Percentiles rank a stretch among this genome's conserved stretches.
phyloP scores from a whole-genome alignment of 176 grass and related monocot genomes.

The Elymus sibiricus region DNA sequence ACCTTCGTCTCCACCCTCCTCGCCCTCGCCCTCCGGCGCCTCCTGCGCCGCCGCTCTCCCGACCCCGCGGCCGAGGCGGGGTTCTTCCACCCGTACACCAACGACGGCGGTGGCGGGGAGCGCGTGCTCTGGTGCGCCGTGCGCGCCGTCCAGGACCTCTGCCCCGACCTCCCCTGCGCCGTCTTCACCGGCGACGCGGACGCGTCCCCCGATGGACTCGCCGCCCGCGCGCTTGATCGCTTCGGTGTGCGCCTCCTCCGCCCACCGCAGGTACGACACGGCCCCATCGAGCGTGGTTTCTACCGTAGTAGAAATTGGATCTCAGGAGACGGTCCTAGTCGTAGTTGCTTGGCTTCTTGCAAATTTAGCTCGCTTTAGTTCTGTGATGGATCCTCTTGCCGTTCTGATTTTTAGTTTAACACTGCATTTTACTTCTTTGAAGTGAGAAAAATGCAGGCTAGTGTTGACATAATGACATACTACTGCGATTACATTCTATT shows the following conservation, averaged over 20 bases:
- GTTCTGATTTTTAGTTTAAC: not conserved
- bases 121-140: constrained; percentile 95
- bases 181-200: constrained; percentile 82
- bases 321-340: not conserved
- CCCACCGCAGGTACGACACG: constrained; percentile 49
- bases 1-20: constrained; percentile 29
- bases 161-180: constrained; percentile 57
- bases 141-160: constrained; percentile 70
- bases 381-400: not conserved
- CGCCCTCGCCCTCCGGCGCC: constrained; percentile 15
- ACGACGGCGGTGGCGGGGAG: constrained; percentile 89
- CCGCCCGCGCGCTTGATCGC: constrained; percentile 53
- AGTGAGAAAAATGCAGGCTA: not conserved
- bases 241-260: constrained; percentile 72
- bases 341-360: not conserved
- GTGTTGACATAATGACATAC: not conserved
- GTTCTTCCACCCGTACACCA: constrained; percentile 97
- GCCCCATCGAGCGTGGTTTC: not conserved
- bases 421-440: not conserved
- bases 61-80: constrained; percentile 4
- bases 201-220: constrained; percentile 52
- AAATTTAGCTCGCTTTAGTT: not conserved
- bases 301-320: not conserved
- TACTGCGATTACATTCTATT: not conserved
- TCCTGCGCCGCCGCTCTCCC: not conserved